Percentiles rank a stretch among this genome's conserved stretches.
These are phyloP conservation scores for Sarocladiaceae sp. DNA, from an alignment of 2,329 filamentous ascomycete genomes.

Conservation along the genomic window DNA sequence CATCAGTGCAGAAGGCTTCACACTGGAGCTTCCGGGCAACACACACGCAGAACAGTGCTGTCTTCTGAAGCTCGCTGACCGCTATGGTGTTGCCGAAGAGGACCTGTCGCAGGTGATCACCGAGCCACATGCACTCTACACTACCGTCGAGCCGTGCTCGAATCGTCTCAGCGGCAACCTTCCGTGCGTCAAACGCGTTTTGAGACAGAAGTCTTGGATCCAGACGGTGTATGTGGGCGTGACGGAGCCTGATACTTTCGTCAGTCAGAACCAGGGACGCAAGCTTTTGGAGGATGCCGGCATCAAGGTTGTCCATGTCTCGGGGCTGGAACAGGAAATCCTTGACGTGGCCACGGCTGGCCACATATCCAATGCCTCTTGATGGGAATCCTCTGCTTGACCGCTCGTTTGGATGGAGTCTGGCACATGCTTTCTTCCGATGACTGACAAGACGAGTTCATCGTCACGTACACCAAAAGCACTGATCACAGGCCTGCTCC, in stretches of 20 bases:
- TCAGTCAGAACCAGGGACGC: constrained; percentile 74
- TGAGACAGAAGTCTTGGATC: constrained; percentile 59
- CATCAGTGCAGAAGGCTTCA: constrained; percentile 80
- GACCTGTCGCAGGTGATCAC: constrained; percentile 39
- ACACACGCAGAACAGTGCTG: constrained; percentile 96
- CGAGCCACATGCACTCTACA: constrained; percentile 61
- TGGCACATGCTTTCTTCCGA: too few relatives aligned
- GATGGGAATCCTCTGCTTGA: too few relatives aligned
- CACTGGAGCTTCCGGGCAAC: constrained; percentile 84
- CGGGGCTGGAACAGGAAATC: constrained; percentile 77
- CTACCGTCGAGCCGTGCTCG: constrained; percentile 86
- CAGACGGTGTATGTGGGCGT: constrained; percentile 82
- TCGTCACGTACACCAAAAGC: too few relatives aligned
- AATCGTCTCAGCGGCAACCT: constrained; percentile 69
- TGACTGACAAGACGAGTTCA: background rate
- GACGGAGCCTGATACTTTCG: constrained; percentile 85
- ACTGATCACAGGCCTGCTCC: too few relatives aligned
- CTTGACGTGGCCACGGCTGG: constrained; percentile 78
- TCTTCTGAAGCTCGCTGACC: constrained; percentile 64
- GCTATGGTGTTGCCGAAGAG: constrained; percentile 47
- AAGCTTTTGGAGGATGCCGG: constrained; percentile 66
- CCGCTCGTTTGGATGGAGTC: too few relatives aligned
- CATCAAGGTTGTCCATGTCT: constrained; percentile 67
- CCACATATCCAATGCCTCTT: too few relatives aligned
- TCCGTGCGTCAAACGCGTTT: constrained; percentile 75